Base-by-base conservation (phyloP, 169 alveolate species). In the Cryptosporidium sp. region DNA sequence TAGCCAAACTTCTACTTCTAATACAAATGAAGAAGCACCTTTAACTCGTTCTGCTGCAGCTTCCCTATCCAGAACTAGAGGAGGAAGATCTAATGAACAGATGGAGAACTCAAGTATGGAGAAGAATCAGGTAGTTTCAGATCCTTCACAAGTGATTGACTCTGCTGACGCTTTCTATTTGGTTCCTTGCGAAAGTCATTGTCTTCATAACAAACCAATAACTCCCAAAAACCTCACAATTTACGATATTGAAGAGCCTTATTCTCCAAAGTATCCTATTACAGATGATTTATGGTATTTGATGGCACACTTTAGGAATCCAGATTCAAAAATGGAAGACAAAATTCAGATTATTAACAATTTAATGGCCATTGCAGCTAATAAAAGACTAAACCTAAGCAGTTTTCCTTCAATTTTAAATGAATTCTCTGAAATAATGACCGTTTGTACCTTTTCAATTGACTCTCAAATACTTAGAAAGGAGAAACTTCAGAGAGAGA, bases 1-100 rank as follows among this genome's bases (percentile, higher is more conserved):
- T 80, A 67, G 8, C 33, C 67, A 56, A 26, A 23, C 61, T 7
- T 23, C 87, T 35, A 69, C 60, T 23, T 18, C 61, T 42, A 44
- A 67, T 39, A 33, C 29, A 18, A 67, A 26, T 10, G 86, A 73
- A 12, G 86, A 53, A 37, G 58, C 71, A 12, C 89, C 89, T 37
- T 29, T 80, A 23, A 80, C 89, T 61, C 52, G 89, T 23, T 80
- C 89, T 14, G 89, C 89, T 65, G 80, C 89, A 0, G 89, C 89
- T 29, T 80, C 89, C 9, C 70, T 73, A 16, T 73, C 70, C 9
- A 73, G 86, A 31, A 73, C 69, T n/a, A 60, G 58, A 58, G 35
- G 9, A 9, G 69, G 51, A 71, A 48, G 33, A 16, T 3, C 42
- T 45, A 68, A n/a, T 3, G 42, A 56, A 44, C n/a, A 53, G 37